Evolutionary conservation across 768 basidiomycete genomes (phyloP), one percentile per base, ranked within the genome.

Genomic region (Rickenella mellea): DNA sequence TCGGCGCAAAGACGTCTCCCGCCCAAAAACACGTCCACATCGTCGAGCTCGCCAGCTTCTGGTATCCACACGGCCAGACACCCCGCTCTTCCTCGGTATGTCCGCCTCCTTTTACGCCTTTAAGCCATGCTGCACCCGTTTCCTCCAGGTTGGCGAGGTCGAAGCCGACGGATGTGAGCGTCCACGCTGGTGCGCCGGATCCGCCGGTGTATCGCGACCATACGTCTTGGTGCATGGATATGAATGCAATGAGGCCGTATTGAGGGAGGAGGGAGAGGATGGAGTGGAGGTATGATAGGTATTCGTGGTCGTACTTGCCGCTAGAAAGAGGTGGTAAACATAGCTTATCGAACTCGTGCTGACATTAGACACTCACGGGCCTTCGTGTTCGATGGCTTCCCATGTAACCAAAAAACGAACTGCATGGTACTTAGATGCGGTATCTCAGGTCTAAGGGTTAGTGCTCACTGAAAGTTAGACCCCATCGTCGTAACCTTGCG

Each of bases 21-120:
- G 77, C 92, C 90, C 90, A 96, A 56, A 97, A 97, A 28, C 84
- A 78, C 1, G 93, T 96, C 47, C 89, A 91, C 87, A 96, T 91
- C 0, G 92, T 97, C 1, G 90, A 77, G 22, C 87, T 84, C n/a
- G 83, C 81, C 15, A 97, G 68, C 55, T 97, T 96, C 56, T 87
- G 83, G 57, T 97, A 97, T 2, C 93, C 92, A 45, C 83, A 87
- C 0, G 91, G 91, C 92, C 92, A 96, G 2, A 91, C 54, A 1
- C 92, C 90, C 5, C 85, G 67, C 52, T 93, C 90, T 2, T 71
- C 74, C 51, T 87, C 81, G 9, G 73, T 66, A 51, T 86, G 78
- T 10, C 87, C 84, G 28, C 82, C 80, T 38, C 83, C 78, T 46
- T 74, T 74, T 25, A 90, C 77, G 1, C 91, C 92, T 29, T 72